Base-by-base conservation (phyloP, 371 early-diverging fungal species). In the Syncephalastrum contaminatum region DNA sequence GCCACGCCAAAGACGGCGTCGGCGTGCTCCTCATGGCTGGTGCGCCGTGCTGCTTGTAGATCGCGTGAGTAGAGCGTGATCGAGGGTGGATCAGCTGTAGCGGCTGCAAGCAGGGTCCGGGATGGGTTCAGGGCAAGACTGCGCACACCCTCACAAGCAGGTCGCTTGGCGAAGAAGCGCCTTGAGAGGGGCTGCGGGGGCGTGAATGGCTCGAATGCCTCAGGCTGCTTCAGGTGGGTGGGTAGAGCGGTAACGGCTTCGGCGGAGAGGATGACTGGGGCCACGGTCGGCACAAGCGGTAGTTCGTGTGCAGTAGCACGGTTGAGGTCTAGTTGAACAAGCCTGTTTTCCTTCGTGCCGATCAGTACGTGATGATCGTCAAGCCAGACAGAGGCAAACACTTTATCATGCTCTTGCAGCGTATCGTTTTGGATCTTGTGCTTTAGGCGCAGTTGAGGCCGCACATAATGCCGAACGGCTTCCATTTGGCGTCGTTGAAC, bases 291-390 rank as follows among this genome's bases (percentile, higher is more conserved):
- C 36, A 54, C n/a, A 27, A 54, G 16, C 54, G 44, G 15, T 7
- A 43, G 10, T 53, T n/a, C 50, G 42, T 20, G 41, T n/a, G 20
- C 24, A 13, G 45, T 48, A 16, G 30, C 14, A 12, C 43, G 4
- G 41, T 41, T 56, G 22, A 15, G 19, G 12, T 49, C 13, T 6
- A n/a, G 16, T 39, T 53, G 25, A 13, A 30, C 60, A 60, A 77
- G 70, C 56, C 72, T 59, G 53, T 80, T 75, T 53, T 87, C 87
- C 53, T 88, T 88, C 10, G 87, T 87, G 4, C 88, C 88, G 13
- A 84, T 22, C 0, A 87, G 62, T 4, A 88, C 74, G 13, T 82
- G 67, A 7, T 59, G 60, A 43, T 64, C 61, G 24, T 60, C 60
- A 5, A 87, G 46, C 87, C 87, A 88, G 3, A 60, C 60, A 6